Evolutionary conservation across 2,329 filamentous ascomycete species (phyloP).

Genomic region (Penicillium janthinellum): DNA sequence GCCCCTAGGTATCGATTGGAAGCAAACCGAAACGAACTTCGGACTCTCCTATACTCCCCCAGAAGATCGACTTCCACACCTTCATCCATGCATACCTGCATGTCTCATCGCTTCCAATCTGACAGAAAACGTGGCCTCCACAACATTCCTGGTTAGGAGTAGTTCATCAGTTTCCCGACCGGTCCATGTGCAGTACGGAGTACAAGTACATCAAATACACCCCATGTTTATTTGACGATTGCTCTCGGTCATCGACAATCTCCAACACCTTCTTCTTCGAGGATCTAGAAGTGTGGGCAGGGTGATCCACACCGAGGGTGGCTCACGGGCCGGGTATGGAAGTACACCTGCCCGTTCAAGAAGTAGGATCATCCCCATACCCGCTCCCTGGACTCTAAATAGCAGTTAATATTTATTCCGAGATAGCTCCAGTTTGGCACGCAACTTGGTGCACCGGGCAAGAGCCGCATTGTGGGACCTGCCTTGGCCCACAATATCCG

Average conservation of each 20-base stretch:
- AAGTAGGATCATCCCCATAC: neutral
- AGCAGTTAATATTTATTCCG: neutral
- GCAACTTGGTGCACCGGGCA: neutral
- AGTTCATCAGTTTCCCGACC: neutral
- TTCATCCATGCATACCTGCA: neutral
- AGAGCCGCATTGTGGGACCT: neutral
- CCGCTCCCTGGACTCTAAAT: neutral
- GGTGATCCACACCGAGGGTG: neutral
- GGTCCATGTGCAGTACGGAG: neutral
- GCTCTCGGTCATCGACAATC: neutral
- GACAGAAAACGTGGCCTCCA: conserved; percentile 7
- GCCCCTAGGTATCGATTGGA: too few relatives aligned
- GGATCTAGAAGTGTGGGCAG: neutral
- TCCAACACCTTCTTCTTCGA: neutral
- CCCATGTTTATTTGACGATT: too few relatives aligned
- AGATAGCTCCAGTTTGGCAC: neutral
- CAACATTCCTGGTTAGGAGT: neutral
- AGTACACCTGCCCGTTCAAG: neutral
- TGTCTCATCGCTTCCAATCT: neutral
- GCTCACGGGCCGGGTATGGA: too few relatives aligned
- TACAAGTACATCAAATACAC: too few relatives aligned
- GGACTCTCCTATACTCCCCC: too few relatives aligned
- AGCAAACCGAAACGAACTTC: too few relatives aligned
- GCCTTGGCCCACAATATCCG: neutral
- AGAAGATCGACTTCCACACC: neutral